Conservation (phyloP, 441 rosid genomes). For the Sinapis alba region DNA sequence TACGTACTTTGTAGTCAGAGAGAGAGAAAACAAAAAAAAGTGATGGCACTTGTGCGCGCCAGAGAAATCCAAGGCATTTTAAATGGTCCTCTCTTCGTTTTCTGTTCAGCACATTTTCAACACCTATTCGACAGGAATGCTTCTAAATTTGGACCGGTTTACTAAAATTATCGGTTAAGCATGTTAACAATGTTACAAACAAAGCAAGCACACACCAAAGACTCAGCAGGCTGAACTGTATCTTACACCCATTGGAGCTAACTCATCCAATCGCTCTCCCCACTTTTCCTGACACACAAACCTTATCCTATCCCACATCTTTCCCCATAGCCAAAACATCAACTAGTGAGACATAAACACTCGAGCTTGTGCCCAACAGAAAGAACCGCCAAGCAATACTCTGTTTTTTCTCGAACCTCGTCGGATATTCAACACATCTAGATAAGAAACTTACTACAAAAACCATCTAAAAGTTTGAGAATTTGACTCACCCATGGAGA, state of each 20-base stretch:
- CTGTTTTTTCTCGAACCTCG: conserved; percentile 62
- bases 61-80: conserved; percentile 38
- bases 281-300: conserved; percentile 23
- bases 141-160: conserved; percentile 12
- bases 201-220: conserved; percentile 1
- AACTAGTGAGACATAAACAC: conserved; percentile 65
- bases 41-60: conserved; percentile 34
- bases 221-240: background rate
- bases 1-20: conserved; percentile 35
- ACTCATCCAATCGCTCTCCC: too few relatives aligned
- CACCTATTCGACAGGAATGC: background rate
- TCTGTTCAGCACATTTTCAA: conserved; percentile 16
- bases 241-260: too few relatives aligned
- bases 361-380: conserved; percentile 60
- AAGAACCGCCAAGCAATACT: too few relatives aligned
- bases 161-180: background rate
- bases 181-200: background rate
- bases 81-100: conserved; percentile 33
- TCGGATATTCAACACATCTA: too few relatives aligned
- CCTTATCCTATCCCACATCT: too few relatives aligned
- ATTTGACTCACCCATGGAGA: conserved; percentile 73
- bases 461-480: conserved; percentile 56
- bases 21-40: background rate
- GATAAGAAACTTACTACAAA: too few relatives aligned
- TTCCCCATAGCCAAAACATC: conserved; percentile 55